Evolutionary conservation across 1,139 yeast genomes (phyloP), one percentile per base, ranked within the genome.

Genomic region (Hansenula anomala): DNA sequence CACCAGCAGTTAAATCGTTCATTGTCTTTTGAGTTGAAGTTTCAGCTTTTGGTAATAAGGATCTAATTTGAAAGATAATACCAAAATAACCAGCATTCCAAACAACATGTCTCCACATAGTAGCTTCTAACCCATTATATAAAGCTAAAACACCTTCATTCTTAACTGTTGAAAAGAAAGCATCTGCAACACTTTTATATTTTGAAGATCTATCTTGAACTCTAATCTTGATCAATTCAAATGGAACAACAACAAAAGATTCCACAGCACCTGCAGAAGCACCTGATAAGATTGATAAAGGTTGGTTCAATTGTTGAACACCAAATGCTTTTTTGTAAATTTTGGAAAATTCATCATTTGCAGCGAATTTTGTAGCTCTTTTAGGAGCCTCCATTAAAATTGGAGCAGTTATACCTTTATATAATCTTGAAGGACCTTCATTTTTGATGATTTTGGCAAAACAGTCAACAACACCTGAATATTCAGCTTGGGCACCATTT

Each of bases 11-110:
- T 65, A 94, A 71, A 61, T 92, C 97, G 58, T 89, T 85, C 45
- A 81, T 64, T 40, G 95, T 85, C 69, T 88, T 81, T 58, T 86
- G 85, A 32, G 83, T 66, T 42, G 71, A 64, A 46, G 72, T 73
- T 48, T 78, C 75, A 35, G 96, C 89, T 61, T 75, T 69, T 52
- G 97, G 97, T 69, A 94, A 71, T 50, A 86, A 51, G 9, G 71
- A 60, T 64, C 96, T 78, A 43, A 88, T 83, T 67, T 88, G 95
- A 76, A 80, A 86, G 55, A 92, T 92, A 53, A 85, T 79, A 47
- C 99, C 98, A 60, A 92, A 92, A 69, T 94, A 92, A 44, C 98
- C 98, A 36, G 97, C 96, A 64, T 94, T 92, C 99, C 99, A 92
- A 49, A 80, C 70, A 47, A 87, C 76, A 62, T 92, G 98, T 75